These are phyloP conservation scores for Strobilomyces confusus DNA, from an alignment of 768 basidiomycete genomes.

Conservation along the genomic window DNA sequence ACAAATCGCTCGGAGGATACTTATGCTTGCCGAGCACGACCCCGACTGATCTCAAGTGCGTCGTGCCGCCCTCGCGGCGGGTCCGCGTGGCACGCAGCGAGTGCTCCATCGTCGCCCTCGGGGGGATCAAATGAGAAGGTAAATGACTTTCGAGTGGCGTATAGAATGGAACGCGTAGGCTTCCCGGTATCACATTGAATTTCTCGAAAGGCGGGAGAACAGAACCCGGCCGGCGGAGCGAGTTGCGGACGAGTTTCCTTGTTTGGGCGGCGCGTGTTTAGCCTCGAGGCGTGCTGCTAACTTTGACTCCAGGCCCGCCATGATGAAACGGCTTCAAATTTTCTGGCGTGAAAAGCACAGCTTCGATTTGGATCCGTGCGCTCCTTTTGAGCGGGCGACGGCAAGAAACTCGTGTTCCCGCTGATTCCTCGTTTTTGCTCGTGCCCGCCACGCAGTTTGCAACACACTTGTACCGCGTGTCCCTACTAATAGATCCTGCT, in stretches of 20 bases:
- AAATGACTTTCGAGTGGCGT: no score
- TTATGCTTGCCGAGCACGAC: no score
- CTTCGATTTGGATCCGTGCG: slow-evolving; percentile 16
- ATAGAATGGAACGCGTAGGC: not conserved
- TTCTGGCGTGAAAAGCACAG: slow-evolving; percentile 18
- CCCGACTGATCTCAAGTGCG: no score
- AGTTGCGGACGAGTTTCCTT: slow-evolving; percentile 1
- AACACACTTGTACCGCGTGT: slow-evolving; percentile 30
- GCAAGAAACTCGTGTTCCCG: slow-evolving; percentile 24
- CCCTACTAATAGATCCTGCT: slow-evolving; percentile 15
- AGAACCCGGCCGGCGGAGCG: not conserved
- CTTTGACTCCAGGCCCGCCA: not conserved
- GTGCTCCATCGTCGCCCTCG: no score
- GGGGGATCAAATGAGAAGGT: no score
- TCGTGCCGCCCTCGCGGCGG: no score
- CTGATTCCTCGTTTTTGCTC: slow-evolving; percentile 12
- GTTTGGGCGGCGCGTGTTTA: slow-evolving; percentile 5
- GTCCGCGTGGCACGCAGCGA: no score
- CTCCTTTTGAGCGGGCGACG: slow-evolving; percentile 25
- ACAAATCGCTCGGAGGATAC: no score
- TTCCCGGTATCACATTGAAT: not conserved
- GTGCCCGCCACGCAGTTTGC: slow-evolving; percentile 28
- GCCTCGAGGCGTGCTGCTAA: slow-evolving; percentile 25
- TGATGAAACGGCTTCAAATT: slow-evolving; percentile 15
- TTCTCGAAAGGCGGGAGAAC: not conserved